A percentile compares a stretch with the other conserved stretches of the same genome.
phyloP scores from a whole-genome alignment of 176 grass and related monocot species.

The Carex cristatella region DNA sequence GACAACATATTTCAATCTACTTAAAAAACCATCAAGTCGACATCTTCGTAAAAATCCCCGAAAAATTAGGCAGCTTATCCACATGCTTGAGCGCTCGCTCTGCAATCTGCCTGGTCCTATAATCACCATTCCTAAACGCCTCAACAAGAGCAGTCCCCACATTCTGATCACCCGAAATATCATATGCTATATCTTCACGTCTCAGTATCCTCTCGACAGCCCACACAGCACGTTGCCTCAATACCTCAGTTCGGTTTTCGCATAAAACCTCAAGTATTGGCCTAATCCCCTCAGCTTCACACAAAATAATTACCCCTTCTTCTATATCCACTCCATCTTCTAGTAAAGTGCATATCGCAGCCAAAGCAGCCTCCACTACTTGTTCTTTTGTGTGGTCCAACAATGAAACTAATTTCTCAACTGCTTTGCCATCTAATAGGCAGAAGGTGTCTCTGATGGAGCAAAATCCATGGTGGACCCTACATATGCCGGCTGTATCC shows the following conservation, averaged over 20 bases:
- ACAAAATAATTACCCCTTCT: slow-evolving; percentile 66
- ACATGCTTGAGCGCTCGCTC: slow-evolving; percentile 89
- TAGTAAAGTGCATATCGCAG: slow-evolving; percentile 72
- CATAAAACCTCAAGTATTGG: slow-evolving; percentile 63
- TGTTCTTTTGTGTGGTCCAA: slow-evolving; percentile 82
- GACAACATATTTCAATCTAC: background rate
- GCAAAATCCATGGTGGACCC: slow-evolving; percentile 74
- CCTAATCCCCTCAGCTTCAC: slow-evolving; percentile 65
- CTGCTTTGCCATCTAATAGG: slow-evolving; percentile 84
- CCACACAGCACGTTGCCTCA: slow-evolving; percentile 67
- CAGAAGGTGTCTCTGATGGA: slow-evolving; percentile 81
- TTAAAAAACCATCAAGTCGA: slow-evolving; percentile 24
- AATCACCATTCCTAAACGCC: slow-evolving; percentile 84
- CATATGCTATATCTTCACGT: slow-evolving; percentile 59
- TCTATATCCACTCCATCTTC: slow-evolving; percentile 90
- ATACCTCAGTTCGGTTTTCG: slow-evolving; percentile 54
- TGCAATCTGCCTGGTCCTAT: slow-evolving; percentile 85
- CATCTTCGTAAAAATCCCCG: slow-evolving; percentile 84
- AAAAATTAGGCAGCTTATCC: slow-evolving; percentile 97
- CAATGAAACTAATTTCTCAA: slow-evolving; percentile 83
- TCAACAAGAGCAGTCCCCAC: slow-evolving; percentile 82
- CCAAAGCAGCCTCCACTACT: slow-evolving; percentile 77
- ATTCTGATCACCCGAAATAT: slow-evolving; percentile 91
- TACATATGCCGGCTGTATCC: slow-evolving; percentile 55
- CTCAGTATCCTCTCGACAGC: slow-evolving; percentile 93